phyloP scores from a whole-genome alignment of 345 rosid genomes.

The Aquilaria malaccensis region DNA sequence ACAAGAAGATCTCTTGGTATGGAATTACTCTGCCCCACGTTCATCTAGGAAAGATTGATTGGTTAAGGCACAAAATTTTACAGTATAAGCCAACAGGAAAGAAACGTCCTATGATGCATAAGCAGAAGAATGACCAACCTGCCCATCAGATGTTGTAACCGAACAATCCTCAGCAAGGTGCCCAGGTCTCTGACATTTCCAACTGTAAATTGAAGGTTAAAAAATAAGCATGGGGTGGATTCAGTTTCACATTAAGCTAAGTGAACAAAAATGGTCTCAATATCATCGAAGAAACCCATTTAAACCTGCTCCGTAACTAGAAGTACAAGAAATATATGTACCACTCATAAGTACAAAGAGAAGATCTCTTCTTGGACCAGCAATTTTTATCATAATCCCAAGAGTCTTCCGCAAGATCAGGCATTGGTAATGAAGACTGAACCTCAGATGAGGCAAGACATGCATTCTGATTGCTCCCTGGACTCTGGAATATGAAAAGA shows the following conservation, averaged over 20 bases:
- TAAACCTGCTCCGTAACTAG: neutral
- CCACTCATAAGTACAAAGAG: slow-evolving; percentile 63
- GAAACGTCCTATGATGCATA: neutral
- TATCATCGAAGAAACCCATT: neutral
- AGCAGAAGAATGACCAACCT: slow-evolving; percentile 24
- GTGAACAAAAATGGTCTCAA: neutral
- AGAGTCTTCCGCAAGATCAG: slow-evolving; percentile 33
- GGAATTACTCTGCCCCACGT: slow-evolving; percentile 24
- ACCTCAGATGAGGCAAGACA: slow-evolving; percentile 18
- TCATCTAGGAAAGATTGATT: slow-evolving; percentile 21
- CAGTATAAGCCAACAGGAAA: neutral
- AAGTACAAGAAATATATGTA: slow-evolving; percentile 15
- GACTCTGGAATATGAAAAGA: slow-evolving; percentile 23
- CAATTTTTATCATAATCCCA: slow-evolving; percentile 45
- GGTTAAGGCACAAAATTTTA: slow-evolving; percentile 5
- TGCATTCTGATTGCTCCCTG: slow-evolving; percentile 16
- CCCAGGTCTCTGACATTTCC: slow-evolving; percentile 67
- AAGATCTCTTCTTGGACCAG: slow-evolving; percentile 49
- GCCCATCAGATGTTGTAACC: slow-evolving; percentile 22
- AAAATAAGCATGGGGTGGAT: neutral
- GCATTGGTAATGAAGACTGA: slow-evolving; percentile 10
- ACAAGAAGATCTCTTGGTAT: slow-evolving; percentile 48
- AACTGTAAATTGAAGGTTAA: slow-evolving; percentile 24
- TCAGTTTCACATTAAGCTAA: too few relatives aligned
- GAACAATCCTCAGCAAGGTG: slow-evolving; percentile 71